A percentile compares a stretch with the other conserved stretches of the same genome.
These are phyloP conservation scores for Teratosphaeriaceae sp. DNA, from an alignment of 2,329 filamentous ascomycete species.

Conservation along the genomic window DNA sequence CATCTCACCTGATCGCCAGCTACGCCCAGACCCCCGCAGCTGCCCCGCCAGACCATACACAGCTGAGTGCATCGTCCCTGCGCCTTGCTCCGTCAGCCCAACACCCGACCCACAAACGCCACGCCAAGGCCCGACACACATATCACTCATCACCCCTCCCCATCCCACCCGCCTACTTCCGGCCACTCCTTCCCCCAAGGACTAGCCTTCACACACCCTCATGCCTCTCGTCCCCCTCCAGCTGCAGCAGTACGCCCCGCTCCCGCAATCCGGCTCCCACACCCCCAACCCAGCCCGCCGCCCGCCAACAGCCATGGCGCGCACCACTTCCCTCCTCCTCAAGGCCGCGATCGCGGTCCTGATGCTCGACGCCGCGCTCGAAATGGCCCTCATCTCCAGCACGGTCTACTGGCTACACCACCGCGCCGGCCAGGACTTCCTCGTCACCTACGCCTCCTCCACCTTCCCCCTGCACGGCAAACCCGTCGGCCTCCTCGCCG, in stretches of 20 bases:
- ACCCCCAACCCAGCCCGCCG: neutral
- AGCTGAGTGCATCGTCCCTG: too few species aligned
- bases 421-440: constrained; percentile 19
- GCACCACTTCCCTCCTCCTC: constrained; percentile 3
- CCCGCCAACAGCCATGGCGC: neutral
- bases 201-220: too few species aligned
- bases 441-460: constrained; percentile 15
- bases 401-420: constrained; percentile 26
- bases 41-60: too few species aligned
- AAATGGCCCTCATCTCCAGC: constrained; percentile 22
- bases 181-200: too few species aligned
- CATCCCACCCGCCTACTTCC: too few species aligned
- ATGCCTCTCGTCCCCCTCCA: neutral
- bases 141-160: too few species aligned
- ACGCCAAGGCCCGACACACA: too few species aligned
- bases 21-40: too few species aligned
- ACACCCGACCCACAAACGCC: too few species aligned
- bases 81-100: neutral
- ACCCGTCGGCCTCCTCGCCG: constrained; percentile 28
- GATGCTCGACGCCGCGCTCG: constrained; percentile 21
- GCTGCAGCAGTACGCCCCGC: neutral
- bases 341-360: constrained; percentile 15
- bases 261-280: neutral
- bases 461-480: constrained; percentile 35
- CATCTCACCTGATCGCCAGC: too few species aligned